Base-by-base conservation (phyloP, 1,284 basidiomycete genomes). In the Pseudozyma thailandica region DNA sequence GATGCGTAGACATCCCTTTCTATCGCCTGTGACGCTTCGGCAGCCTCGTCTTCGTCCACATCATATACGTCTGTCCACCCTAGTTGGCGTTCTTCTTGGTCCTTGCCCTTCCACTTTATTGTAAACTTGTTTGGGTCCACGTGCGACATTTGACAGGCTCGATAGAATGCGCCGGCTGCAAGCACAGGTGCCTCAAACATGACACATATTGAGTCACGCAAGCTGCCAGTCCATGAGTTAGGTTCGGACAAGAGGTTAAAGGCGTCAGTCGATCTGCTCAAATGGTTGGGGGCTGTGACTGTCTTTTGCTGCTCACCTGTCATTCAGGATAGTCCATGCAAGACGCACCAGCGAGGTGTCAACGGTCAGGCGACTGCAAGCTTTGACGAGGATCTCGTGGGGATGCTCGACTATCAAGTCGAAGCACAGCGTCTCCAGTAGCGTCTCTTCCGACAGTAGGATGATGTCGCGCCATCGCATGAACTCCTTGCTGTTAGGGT, bases 351-450 rank as follows among this genome's bases (percentile, higher is more conserved):
- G 38, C 6, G 58, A 18, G 15, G 61, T 50, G 20, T 77, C 64
- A 28, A 75, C 76, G 27, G 46, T 61, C 26, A 81, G 51, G 21
- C 54, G 50, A 31, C 64, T 71, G 20, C 72, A 69, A 4, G 79
- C 77, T 23, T 73, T 75, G 41, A 79, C 68, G 5, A 79, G 66
- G 16, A 74, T 60, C 48, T 78, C 72, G 38, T 94, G 93, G 20
- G 93, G 92, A 73, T 89, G 92, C 62, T 89, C 88, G 20, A 94
- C 88, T 31, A 90, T 88, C 79, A 94, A 90, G 83, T 96, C 94
- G 80, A 96, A 96, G 84, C 93, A 95, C 5, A 96, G 86, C 0
- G 91, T 90, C 76, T 94, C 93, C 7, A 96, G 86, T 0, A 94
- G 86, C 20, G 89, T 87, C 84, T 94, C 92, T 82, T 96, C 93